A percentile compares a stretch with the other conserved stretches of the same genome.
These are phyloP conservation scores for Suhomyces yuchorum DNA, from an alignment of 1,139 yeast genomes.

Conservation along the genomic window DNA sequence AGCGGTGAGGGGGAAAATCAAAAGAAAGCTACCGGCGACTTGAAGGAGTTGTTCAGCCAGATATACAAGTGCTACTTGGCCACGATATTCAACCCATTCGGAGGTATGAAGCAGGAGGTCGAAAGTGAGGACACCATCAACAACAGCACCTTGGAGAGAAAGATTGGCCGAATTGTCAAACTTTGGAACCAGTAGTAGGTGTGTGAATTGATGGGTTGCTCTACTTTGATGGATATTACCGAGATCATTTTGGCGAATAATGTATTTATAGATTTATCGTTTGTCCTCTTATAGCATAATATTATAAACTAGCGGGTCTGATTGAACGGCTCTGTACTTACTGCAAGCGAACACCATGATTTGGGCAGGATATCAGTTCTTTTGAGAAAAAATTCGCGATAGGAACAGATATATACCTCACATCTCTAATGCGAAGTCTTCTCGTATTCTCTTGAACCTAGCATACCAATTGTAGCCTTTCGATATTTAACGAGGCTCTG, in stretches of 20 bases:
- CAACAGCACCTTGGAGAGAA: constrained; percentile 39
- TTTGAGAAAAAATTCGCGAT: too few species aligned
- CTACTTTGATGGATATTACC: too few species aligned
- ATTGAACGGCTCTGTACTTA: background rate
- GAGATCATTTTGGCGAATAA: background rate
- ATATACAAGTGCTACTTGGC: constrained; percentile 54
- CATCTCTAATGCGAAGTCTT: too few species aligned
- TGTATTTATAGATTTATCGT: background rate
- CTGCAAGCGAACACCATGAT: too few species aligned
- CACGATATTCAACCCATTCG: constrained; percentile 60
- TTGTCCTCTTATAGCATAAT: background rate
- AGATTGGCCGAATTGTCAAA: constrained; percentile 36
- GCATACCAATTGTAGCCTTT: too few species aligned
- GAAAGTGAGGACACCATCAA: constrained; percentile 10
- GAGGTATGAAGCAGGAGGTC: constrained; percentile 23
- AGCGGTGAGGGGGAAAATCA: constrained; percentile 6
- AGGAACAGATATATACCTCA: too few species aligned
- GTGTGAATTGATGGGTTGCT: background rate
- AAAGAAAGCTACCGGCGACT: constrained; percentile 1
- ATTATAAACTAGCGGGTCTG: background rate
- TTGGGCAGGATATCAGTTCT: too few species aligned
- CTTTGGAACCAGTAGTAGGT: constrained; percentile 27
- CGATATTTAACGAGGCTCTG: too few species aligned
- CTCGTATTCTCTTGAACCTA: too few species aligned
- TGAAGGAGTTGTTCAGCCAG: constrained; percentile 39